Percentiles rank a stretch among this genome's conserved stretches.
phyloP scores from a whole-genome alignment of 1,284 basidiomycete species.

The Pisolithus thermaeus region DNA sequence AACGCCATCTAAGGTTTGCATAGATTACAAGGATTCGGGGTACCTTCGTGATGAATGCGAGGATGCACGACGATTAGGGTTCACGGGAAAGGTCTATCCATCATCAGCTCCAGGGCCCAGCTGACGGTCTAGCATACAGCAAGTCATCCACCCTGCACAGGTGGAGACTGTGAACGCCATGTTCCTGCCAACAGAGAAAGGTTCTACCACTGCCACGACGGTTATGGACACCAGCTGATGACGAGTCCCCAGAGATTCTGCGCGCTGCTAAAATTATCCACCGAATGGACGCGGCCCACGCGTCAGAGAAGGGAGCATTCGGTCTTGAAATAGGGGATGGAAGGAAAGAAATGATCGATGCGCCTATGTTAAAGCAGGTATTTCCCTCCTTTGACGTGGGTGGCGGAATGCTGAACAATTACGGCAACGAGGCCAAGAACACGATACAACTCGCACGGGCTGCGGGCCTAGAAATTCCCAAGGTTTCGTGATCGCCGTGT shows the following conservation, averaged over 20 bases:
- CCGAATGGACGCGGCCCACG: slow-evolving; percentile 52
- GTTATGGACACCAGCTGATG: neutral
- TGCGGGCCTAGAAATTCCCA: slow-evolving; percentile 62
- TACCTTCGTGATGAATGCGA: slow-evolving; percentile 72
- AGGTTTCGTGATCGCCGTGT: neutral
- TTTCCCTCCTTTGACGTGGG: slow-evolving; percentile 8
- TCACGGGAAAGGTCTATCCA: slow-evolving; percentile 70
- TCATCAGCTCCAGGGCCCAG: neutral
- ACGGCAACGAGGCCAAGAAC: slow-evolving; percentile 50
- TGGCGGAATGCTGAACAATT: neutral
- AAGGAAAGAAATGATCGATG: slow-evolving; percentile 85
- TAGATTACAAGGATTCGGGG: slow-evolving; percentile 78
- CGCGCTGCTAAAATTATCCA: slow-evolving; percentile 73
- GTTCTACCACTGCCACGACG: slow-evolving; percentile 32
- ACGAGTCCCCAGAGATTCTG: slow-evolving; percentile 54
- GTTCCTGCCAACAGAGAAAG: slow-evolving; percentile 72
- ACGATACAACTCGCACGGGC: slow-evolving; percentile 56
- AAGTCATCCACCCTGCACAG: slow-evolving; percentile 93
- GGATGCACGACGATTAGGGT: slow-evolving; percentile 76
- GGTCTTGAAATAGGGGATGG: slow-evolving; percentile 58
- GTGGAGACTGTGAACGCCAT: slow-evolving; percentile 74
- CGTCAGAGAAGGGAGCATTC: slow-evolving; percentile 52
- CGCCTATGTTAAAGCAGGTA: slow-evolving; percentile 86
- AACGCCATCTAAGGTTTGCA: slow-evolving; percentile 63
- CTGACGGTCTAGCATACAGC: slow-evolving; percentile 40